phyloP scores from a whole-genome alignment of 129 eudicot genomes.

The Artemisia argyi region DNA sequence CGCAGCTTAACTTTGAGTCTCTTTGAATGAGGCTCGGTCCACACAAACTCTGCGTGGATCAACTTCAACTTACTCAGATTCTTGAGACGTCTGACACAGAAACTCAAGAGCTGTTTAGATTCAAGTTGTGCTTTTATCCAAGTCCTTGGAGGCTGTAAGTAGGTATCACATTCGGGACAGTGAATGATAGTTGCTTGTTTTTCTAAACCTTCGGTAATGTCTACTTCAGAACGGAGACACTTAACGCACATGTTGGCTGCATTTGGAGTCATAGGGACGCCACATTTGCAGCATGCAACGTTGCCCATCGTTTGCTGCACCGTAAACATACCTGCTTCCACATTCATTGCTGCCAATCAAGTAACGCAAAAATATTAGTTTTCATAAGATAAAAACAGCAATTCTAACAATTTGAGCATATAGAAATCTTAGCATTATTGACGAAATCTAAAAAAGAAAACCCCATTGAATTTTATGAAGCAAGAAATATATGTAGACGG shows the following conservation, averaged over 20 bases:
- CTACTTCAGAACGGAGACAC: slow-evolving; percentile 33
- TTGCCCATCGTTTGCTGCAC: slow-evolving; percentile 56
- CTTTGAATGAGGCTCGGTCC: slow-evolving; percentile 19
- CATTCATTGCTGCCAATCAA: slow-evolving; percentile 35
- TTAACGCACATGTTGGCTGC: slow-evolving; percentile 65
- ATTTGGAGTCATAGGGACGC: slow-evolving; percentile 58
- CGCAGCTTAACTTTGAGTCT: background rate
- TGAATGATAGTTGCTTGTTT: slow-evolving; percentile 49
- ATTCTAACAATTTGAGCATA: too few relatives aligned
- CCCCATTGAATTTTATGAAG: too few relatives aligned
- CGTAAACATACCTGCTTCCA: slow-evolving; percentile 44
- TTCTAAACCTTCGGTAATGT: slow-evolving; percentile 63
- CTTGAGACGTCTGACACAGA: slow-evolving; percentile 46
- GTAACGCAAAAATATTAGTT: background rate
- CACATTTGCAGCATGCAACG: slow-evolving; percentile 73
- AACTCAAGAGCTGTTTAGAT: slow-evolving; percentile 61
- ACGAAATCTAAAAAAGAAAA: too few relatives aligned
- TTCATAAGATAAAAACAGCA: too few relatives aligned
- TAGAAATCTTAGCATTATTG: too few relatives aligned
- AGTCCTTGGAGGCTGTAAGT: slow-evolving; percentile 72
- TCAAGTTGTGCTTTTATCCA: slow-evolving; percentile 58
- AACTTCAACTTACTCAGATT: slow-evolving; percentile 1
- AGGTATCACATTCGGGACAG: slow-evolving; percentile 58
- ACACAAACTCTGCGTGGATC: slow-evolving; percentile 2
- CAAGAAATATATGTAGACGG: too few relatives aligned